Percentiles rank a stretch among this genome's conserved stretches.
Evolutionary conservation across 108 stramenopile species (phyloP).

Genomic region (Licmophora abbreviata): DNA sequence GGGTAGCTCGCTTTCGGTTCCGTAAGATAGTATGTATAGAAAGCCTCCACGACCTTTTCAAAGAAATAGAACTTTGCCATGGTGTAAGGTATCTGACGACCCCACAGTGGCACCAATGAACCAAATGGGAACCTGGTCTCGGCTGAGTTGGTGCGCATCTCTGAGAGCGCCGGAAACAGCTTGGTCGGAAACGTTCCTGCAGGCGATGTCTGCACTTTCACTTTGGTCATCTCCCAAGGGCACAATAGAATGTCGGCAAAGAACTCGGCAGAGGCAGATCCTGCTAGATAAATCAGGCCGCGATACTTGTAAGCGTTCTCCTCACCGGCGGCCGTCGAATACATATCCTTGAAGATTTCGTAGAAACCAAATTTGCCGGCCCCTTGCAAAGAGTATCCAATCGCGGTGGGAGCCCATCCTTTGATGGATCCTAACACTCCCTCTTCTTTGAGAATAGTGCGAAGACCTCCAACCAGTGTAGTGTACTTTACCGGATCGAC

Average conservation of each 20-base stretch:
- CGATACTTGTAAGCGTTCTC: conserved; percentile 12
- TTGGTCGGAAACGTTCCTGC: no score
- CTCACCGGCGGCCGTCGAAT: background rate
- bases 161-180: no score
- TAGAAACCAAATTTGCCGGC: conserved; percentile 44
- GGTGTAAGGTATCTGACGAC: conserved; percentile 21
- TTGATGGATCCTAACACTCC: conserved; percentile 53
- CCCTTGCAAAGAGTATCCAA: conserved; percentile 72
- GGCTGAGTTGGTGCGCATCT: no score
- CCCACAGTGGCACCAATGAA: no score
- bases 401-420: conserved; percentile 79
- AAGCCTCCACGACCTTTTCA: conserved; percentile 12
- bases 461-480: conserved; percentile 40
- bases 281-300: conserved; percentile 10
- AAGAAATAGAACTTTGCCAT: conserved; percentile 22
- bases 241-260: conserved; percentile 27
- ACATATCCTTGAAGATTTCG: conserved; percentile 26
- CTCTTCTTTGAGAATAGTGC: conserved; percentile 41
- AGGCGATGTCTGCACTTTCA: no score
- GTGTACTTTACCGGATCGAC: conserved; percentile 68
- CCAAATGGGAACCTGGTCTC: no score
- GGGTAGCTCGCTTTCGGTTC: conserved; percentile 8
- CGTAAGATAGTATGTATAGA: conserved; percentile 3
- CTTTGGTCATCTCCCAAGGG: conserved; percentile 39
- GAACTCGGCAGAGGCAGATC: conserved; percentile 23